Evolutionary conservation across 2,329 filamentous ascomycete genomes (phyloP), one percentile per base, ranked within the genome.

Genomic region (Epichloe baconii): DNA sequence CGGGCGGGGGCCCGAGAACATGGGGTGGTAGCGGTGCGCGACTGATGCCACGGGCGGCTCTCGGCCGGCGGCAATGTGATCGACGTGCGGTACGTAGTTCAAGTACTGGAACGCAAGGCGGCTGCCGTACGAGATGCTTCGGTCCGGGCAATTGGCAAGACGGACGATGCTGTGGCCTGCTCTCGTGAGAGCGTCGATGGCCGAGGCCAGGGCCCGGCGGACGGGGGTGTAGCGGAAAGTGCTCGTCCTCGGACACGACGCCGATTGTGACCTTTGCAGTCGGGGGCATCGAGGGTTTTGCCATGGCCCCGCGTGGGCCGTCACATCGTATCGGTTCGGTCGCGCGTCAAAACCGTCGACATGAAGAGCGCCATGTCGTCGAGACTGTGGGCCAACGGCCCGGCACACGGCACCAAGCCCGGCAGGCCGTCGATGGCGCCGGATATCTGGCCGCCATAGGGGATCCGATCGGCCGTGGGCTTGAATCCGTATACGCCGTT

Each of bases 391-490:
- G 67, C 70, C 54, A 71, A 62, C 0, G 74, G 73, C 0, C 74
- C 74, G 11, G 67, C 68, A 0, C 64, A 66, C 0, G 71, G 66
- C 0, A 61, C 26, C 0, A 76, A 11, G 36, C 46, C n/a, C n/a
- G 46, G 50, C 23, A 47, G 26, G 7, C 52, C 44, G 15, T 34
- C 19, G 14, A 15, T 48, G 2, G 6, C n/a, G n/a, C 21, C 65
- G 3, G 61, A 61, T 0, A 59, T 58, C 19, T 62, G 53, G 0
- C 59, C 59, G 0, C 49, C 50, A 3, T 53, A 60, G 0, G 80
- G 78, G 48, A 82, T 78, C 2, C 80, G 71, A 14, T 78, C 77
- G 45, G 74, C 72, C 0, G 76, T 80, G 0, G 78, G 75, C 4
- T 73, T 71, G 19, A 81, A 69, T 2, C 76, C 76, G 56, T 75